These are phyloP conservation scores for Hemileia vastatrix DNA, from an alignment of 1,284 basidiomycete genomes.

Conservation along the genomic window DNA sequence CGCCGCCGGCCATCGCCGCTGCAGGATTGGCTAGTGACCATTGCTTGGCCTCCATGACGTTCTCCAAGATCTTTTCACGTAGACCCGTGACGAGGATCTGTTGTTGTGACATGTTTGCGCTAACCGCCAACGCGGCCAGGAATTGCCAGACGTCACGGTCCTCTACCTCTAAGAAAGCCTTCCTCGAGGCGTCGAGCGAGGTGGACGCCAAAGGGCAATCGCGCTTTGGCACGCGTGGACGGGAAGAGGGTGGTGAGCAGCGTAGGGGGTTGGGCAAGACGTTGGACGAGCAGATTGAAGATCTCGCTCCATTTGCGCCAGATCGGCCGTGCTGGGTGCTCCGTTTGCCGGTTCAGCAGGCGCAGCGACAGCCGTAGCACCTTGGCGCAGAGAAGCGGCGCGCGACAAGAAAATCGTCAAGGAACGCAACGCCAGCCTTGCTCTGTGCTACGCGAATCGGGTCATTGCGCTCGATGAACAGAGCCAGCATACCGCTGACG, in stretches of 20 bases:
- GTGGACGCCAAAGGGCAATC: slow-evolving; percentile 50
- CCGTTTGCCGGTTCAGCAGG: slow-evolving; percentile 42
- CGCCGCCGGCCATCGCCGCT: too few relatives aligned
- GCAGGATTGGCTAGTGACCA: slow-evolving; percentile 51
- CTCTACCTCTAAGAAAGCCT: slow-evolving; percentile 54
- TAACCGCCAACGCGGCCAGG: slow-evolving; percentile 74
- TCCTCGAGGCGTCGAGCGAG: slow-evolving; percentile 39
- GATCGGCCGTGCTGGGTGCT: too few relatives aligned
- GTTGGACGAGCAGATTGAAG: slow-evolving; percentile 68
- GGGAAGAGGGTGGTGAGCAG: slow-evolving; percentile 76
- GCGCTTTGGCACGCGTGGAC: slow-evolving; percentile 61
- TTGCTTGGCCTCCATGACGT: slow-evolving; percentile 66
- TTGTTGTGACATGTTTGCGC: slow-evolving; percentile 70
- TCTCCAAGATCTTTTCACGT: slow-evolving; percentile 87
- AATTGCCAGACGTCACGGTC: slow-evolving; percentile 93
- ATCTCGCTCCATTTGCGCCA: too few relatives aligned
- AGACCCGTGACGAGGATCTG: slow-evolving; percentile 72
- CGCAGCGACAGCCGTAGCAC: too few relatives aligned
- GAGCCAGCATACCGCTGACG: slow-evolving; percentile 72
- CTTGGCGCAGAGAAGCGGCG: slow-evolving; percentile 82
- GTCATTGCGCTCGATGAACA: slow-evolving; percentile 72
- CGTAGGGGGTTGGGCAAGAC: slow-evolving; percentile 63
- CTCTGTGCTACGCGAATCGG: slow-evolving; percentile 60
- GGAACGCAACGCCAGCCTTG: slow-evolving; percentile 76
- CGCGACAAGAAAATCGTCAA: slow-evolving; percentile 85